These are phyloP conservation scores for Teratosphaeria nubilosa DNA, from an alignment of 2,329 filamentous ascomycete genomes.

Conservation along the genomic window DNA sequence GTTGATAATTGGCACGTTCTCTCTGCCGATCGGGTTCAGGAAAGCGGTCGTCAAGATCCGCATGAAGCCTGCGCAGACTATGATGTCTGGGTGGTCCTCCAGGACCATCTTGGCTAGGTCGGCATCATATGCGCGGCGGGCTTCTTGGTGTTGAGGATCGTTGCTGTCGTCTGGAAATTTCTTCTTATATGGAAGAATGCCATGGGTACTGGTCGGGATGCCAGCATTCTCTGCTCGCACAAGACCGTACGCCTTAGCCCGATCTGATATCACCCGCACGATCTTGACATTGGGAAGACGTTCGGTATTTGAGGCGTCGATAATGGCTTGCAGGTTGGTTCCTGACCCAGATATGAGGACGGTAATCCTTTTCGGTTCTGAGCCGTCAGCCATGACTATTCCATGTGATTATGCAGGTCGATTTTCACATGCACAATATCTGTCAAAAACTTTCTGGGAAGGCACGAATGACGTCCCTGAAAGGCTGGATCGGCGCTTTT, in stretches of 20 bases:
- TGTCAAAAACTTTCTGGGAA: background rate
- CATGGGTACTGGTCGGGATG: conserved; percentile 73
- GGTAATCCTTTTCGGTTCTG: conserved; percentile 16
- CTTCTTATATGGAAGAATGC: conserved; percentile 67
- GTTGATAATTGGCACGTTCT: conserved; percentile 64
- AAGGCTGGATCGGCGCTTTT: background rate
- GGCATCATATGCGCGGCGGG: conserved; percentile 61
- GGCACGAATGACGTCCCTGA: background rate
- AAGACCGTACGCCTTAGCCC: conserved; percentile 54
- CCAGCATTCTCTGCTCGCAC: conserved; percentile 47
- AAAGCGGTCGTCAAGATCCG: conserved; percentile 65
- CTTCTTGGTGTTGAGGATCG: conserved; percentile 30
- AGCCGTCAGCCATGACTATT: background rate
- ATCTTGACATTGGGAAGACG: conserved; percentile 44
- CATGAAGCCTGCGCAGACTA: conserved; percentile 83
- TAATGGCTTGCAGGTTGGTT: conserved; percentile 70
- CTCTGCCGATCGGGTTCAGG: conserved; percentile 54
- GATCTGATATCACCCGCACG: conserved; percentile 56
- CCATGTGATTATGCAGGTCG: background rate
- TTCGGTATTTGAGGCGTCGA: conserved; percentile 45
- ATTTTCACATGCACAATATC: background rate
- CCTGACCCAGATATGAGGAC: conserved; percentile 58
- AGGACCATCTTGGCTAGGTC: conserved; percentile 62
- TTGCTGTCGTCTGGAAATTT: conserved; percentile 45
- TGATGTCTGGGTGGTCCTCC: conserved; percentile 55